Base-by-base conservation (phyloP, 768 basidiomycete species). In the Wakefieldia striispora region DNA sequence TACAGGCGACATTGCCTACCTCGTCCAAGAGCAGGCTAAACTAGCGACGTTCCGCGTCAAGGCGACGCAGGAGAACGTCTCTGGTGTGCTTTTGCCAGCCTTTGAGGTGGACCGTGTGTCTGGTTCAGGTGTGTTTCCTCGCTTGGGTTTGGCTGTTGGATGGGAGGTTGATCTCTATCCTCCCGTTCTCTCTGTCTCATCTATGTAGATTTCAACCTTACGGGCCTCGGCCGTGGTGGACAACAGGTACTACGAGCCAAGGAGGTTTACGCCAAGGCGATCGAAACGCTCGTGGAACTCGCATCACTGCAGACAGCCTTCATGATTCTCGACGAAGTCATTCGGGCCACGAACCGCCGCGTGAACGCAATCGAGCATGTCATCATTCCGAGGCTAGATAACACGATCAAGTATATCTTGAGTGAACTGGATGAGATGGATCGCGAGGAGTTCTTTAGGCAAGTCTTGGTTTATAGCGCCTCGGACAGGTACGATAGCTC, bases 381-480 rank as follows among this genome's bases (percentile, higher is more conserved):
- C 56, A 77, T 99, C 59, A 97, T 99, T 50, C 97, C 97, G 16
- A 81, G 88, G 38, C 73, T 99, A 43, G 95, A 98, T 40, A 97
- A 97, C 69, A 98, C 97, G 13, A 92, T 99, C 76, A 91, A 91
- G 62, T 99, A 97, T 67, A 97, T 99, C 66, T 79, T 93, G 63
- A 95, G 93, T 50, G 97, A 99, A 66, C 73, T 99, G 53, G 97
- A 98, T 61, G 97, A 99, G 70, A 97, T 97, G 94, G 97, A 99
- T 70, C 81, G 93, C 55, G 91, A 93, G 64, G 91, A 93, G 62
- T 93, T 93, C 72, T 93, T 95, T 74, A 79, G 93, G 91, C 86
- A 35, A 38, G 77, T 60, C 34, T 38, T 29, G 4, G 27, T 41
- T 50, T 13, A 20, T 26, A 26, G 36, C 5, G 26, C 38, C 39